These are phyloP conservation scores for Echium plantagineum DNA, from an alignment of 257 asterid species.

Conservation along the genomic window DNA sequence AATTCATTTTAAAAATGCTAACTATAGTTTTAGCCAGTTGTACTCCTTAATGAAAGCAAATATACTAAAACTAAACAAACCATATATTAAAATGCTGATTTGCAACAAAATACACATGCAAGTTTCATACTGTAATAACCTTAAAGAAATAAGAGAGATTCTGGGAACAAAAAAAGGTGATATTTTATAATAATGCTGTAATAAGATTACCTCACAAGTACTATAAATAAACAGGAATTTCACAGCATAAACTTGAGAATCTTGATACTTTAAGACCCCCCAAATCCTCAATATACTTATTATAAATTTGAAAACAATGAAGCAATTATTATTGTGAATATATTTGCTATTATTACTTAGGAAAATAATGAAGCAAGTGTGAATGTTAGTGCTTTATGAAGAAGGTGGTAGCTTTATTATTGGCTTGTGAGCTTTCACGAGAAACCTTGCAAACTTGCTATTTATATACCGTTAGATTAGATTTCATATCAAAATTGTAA, in stretches of 20 bases:
- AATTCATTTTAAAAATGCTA: slow-evolving; percentile 6
- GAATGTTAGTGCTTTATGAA: slow-evolving; percentile 11
- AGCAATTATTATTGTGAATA: too few species aligned
- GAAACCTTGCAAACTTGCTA: slow-evolving; percentile 32
- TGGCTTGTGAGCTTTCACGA: slow-evolving; percentile 65
- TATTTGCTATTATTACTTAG: too few species aligned
- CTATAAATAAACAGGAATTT: too few species aligned
- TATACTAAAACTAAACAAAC: background rate
- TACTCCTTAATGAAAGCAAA: background rate
- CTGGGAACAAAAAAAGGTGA: background rate
- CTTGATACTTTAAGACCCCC: background rate
- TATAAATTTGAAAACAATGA: too few species aligned
- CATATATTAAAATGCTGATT: background rate
- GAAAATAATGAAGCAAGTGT: slow-evolving; percentile 15
- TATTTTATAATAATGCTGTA: background rate
- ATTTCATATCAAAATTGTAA: background rate
- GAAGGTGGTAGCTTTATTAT: slow-evolving; percentile 25
- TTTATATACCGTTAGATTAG: slow-evolving; percentile 17
- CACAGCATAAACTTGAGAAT: background rate
- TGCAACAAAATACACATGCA: background rate
- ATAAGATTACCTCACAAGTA: background rate
- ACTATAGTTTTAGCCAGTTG: background rate
- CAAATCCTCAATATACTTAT: too few species aligned
- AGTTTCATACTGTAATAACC: background rate
- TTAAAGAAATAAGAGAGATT: background rate